A percentile compares a stretch with the other conserved stretches of the same genome.
phyloP scores from a whole-genome alignment of 345 rosid species.

The Eucalyptus cladocalyx region DNA sequence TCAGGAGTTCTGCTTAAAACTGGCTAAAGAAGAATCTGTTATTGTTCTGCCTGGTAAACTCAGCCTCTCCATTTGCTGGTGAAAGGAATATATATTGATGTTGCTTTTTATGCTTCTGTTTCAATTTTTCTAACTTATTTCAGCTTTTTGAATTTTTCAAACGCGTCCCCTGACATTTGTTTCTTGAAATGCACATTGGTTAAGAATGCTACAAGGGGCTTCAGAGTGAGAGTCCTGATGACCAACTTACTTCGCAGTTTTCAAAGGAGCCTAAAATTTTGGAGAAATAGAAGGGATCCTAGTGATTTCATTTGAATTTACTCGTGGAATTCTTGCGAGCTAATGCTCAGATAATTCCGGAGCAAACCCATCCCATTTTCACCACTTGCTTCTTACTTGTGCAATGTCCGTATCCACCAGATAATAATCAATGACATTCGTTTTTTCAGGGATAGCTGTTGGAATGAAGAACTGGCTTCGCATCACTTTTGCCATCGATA shows the following conservation, averaged over 20 bases:
- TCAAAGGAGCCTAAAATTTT: background rate
- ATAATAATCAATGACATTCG: background rate
- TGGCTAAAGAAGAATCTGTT: conserved; percentile 61
- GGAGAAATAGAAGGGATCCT: background rate
- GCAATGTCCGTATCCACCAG: background rate
- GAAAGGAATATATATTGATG: background rate
- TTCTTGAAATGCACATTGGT: background rate
- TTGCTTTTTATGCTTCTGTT: background rate
- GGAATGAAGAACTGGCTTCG: conserved; percentile 72
- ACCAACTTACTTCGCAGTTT: background rate
- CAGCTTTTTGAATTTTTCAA: background rate
- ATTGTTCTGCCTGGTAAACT: conserved; percentile 58
- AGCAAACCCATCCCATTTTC: background rate
- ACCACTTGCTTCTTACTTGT: background rate
- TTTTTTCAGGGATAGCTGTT: conserved; percentile 39
- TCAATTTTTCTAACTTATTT: background rate
- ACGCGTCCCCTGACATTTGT: background rate
- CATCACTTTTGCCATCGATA: conserved; percentile 49
- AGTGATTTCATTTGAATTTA: background rate
- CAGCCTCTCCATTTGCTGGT: background rate
- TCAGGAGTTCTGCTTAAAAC: conserved; percentile 50
- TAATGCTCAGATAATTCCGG: background rate
- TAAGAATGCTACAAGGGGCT: background rate
- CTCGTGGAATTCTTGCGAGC: background rate
- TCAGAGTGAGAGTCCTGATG: background rate